A percentile compares a stretch with the other conserved stretches of the same genome.
phyloP scores from a whole-genome alignment of 2,329 filamentous ascomycete species.

The Alternaria consortialis region DNA sequence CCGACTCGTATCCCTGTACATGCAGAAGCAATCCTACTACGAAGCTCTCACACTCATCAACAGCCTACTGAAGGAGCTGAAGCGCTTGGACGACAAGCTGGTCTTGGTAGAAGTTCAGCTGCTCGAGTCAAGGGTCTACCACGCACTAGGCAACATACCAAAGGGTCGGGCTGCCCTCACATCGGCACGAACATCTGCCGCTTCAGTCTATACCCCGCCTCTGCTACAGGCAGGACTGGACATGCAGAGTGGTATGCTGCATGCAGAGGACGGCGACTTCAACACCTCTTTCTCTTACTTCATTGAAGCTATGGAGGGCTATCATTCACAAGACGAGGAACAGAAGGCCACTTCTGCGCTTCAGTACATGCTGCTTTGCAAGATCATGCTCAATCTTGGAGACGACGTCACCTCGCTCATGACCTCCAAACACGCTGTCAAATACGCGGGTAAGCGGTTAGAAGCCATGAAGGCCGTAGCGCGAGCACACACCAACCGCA shows the following conservation, averaged over 20 bases:
- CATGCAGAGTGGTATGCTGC: constrained; percentile 99
- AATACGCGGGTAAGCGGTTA: constrained; percentile 93
- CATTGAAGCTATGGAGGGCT: constrained; percentile 97
- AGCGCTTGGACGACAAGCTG: constrained; percentile 97
- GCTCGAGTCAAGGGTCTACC: constrained; percentile 95
- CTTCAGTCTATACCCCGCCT: constrained; percentile 96
- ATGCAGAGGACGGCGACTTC: constrained; percentile 98
- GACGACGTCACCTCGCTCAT: constrained; percentile 97
- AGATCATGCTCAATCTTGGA: constrained; percentile 97
- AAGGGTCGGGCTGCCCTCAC: constrained; percentile 96
- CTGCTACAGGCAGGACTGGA: constrained; percentile 94
- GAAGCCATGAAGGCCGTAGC: constrained; percentile 99
- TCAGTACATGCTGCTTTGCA: constrained; percentile 99
- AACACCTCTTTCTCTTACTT: constrained; percentile 99
- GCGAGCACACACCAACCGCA: constrained; percentile 92
- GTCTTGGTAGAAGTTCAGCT: constrained; percentile 98
- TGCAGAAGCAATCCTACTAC: constrained; percentile 97
- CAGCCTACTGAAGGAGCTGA: constrained; percentile 92
- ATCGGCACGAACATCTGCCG: constrained; percentile 91
- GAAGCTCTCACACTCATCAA: constrained; percentile 97
- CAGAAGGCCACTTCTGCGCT: constrained; percentile 93
- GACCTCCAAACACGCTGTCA: constrained; percentile 94
- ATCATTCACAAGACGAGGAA: constrained; percentile 89
- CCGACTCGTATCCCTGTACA: constrained; percentile 90
- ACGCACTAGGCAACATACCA: constrained; percentile 93